These are phyloP conservation scores for Emericellopsis terricola DNA, from an alignment of 495 filamentous ascomycete species.

Conservation along the genomic window DNA sequence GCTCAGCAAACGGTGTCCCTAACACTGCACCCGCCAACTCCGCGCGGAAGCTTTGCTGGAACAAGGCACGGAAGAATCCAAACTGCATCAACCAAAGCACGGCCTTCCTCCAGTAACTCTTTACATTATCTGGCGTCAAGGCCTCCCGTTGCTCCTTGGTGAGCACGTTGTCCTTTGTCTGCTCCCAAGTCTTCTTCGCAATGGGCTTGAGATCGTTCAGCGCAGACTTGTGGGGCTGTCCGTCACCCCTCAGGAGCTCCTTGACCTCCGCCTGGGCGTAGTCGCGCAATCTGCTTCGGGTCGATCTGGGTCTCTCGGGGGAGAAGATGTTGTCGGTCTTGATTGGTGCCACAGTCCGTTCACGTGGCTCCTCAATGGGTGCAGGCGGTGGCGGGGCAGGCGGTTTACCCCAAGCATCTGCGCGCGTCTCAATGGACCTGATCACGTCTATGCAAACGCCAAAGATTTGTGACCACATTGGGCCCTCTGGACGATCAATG, in stretches of 20 bases:
- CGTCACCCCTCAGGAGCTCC: conserved; percentile 20
- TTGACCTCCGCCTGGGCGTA: background rate
- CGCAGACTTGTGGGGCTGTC: conserved; percentile 36
- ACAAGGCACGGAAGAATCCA: conserved; percentile 9
- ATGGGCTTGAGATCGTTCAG: conserved; percentile 19
- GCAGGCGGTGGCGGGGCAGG: conserved; percentile 14
- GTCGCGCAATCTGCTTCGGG: too few species aligned
- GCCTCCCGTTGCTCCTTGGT: conserved; percentile 24
- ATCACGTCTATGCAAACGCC: conserved; percentile 47
- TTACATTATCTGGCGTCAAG: conserved; percentile 21
- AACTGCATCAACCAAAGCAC: conserved; percentile 17
- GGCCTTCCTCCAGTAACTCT: conserved; percentile 12
- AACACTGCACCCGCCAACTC: conserved; percentile 43
- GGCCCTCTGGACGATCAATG: conserved; percentile 62
- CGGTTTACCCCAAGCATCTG: conserved; percentile 38
- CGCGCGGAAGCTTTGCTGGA: conserved; percentile 51
- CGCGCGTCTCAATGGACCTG: conserved; percentile 41
- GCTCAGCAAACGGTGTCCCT: conserved; percentile 46
- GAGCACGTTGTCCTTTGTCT: conserved; percentile 22
- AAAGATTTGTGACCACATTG: conserved; percentile 67
- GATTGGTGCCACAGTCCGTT: conserved; percentile 26
- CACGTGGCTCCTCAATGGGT: conserved; percentile 7
- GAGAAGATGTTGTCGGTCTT: conserved; percentile 40
- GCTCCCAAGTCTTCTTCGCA: conserved; percentile 15
- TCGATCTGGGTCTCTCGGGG: conserved; percentile 16